phyloP scores from a whole-genome alignment of 768 basidiomycete species.

The Mycena haematopus region DNA sequence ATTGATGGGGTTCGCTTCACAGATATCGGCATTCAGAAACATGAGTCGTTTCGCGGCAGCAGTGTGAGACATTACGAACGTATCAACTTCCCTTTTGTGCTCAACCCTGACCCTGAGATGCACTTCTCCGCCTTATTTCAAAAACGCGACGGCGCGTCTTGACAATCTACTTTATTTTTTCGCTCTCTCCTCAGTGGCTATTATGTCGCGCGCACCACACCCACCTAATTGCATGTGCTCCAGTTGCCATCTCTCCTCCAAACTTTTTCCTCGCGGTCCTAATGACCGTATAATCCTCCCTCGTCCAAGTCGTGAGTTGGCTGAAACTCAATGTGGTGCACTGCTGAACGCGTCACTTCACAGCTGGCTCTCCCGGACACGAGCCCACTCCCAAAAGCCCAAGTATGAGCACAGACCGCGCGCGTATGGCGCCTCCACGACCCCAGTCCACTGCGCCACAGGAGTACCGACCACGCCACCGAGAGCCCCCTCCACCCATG shows the following conservation, averaged over 20 bases:
- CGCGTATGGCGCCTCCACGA: conserved; percentile 24
- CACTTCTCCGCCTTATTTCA: conserved; percentile 17
- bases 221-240: conserved; percentile 26
- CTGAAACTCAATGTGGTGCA: background rate
- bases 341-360: background rate
- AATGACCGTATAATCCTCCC: conserved; percentile 29
- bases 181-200: background rate
- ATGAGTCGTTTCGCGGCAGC: conserved; percentile 23
- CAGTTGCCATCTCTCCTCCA: conserved; percentile 27
- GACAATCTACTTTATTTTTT: conserved; percentile 1
- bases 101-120: conserved; percentile 30
- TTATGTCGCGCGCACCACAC: conserved; percentile 23
- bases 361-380: background rate
- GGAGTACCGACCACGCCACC: conserved; percentile 17
- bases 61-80: conserved; percentile 19
- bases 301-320: conserved; percentile 13
- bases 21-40: conserved; percentile 23
- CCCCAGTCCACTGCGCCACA: conserved; percentile 29
- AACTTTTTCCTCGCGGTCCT: conserved; percentile 24
- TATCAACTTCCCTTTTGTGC: conserved; percentile 20
- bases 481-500: conserved; percentile 15
- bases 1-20: conserved; percentile 22
- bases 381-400: conserved; percentile 16
- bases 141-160: conserved; percentile 6
- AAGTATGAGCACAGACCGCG: conserved; percentile 13